Base-by-base conservation (phyloP, 805 yeast genomes). In the Saturnispora halmiae region DNA sequence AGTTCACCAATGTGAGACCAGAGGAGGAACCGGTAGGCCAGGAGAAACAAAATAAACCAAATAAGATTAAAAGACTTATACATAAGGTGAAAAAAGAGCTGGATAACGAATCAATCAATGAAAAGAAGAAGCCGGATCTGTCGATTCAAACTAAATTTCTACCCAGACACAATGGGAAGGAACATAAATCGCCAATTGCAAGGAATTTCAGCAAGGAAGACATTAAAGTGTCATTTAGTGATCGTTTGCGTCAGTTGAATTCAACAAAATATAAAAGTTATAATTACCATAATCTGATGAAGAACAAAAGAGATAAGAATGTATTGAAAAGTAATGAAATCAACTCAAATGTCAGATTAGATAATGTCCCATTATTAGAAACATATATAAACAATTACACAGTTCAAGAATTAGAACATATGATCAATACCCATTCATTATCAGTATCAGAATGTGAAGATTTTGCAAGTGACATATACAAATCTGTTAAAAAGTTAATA, bases 401-500 rank as follows among this genome's bases (percentile, higher is more conserved):
- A n/a, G 46, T 60, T 16, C 46, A 51, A 4, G 54, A 56, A 29
- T 50, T 59, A 8, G 67, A 64, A 25, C 31, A 46, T 9, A 19
- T 59, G 29, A 53, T 55, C 32, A 43, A 52, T 6, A 55, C 54
- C 21, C 54, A 55, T 32, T 40, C 59, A 1, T 40, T 51, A n/a
- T 40, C 52, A 2, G 51, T 53, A 20, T 62, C 56, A 6, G 67
- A 67, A 36, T 60, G 58, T 20, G 71, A 64, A 21, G 58, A 56
- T 7, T 54, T 64, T 26, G 67, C 73, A 4, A 74, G 70, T 43
- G 70, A 69, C 19, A 61, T 77, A 2, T 75, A 79, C 77, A 52
- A 65, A 2, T 53, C 71, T 6, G 55, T 77, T 1, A 58, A 67
- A 8, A 53, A 65, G 3, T 51, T 67, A 5, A 60, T 70, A 0